A percentile compares a stretch with the other conserved stretches of the same genome.
phyloP scores from a whole-genome alignment of 1,284 basidiomycete species.

The Ganoderma lucidum region DNA sequence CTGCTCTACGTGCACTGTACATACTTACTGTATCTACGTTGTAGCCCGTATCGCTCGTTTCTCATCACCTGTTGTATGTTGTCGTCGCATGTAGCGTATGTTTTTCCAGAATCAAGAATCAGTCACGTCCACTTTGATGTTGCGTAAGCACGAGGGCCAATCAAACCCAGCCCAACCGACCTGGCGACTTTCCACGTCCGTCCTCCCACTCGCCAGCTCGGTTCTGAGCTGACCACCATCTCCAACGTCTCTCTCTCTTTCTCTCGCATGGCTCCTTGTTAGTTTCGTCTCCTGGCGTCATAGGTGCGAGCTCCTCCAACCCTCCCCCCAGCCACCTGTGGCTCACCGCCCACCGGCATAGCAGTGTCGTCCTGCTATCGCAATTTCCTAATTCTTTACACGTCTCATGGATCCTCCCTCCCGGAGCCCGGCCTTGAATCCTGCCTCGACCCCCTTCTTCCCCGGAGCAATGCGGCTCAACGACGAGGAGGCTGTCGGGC shows the following conservation, averaged over 20 bases:
- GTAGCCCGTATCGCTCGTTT: conserved; percentile 19
- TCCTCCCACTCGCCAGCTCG: conserved; percentile 31
- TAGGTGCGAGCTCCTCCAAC: conserved; percentile 32
- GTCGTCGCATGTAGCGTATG: conserved; percentile 12
- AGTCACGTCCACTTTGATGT: conserved; percentile 29
- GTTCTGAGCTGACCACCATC: conserved; percentile 31
- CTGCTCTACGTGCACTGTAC: neutral
- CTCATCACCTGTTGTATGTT: conserved; percentile 3
- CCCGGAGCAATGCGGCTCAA: conserved; percentile 66
- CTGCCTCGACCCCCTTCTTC: conserved; percentile 84
- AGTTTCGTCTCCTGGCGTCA: conserved; percentile 36
- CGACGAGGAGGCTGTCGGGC: conserved; percentile 57
- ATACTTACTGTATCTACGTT: conserved; percentile 2
- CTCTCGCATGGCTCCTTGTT: conserved; percentile 39
- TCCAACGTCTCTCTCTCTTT: conserved; percentile 19
- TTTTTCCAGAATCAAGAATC: conserved; percentile 31
- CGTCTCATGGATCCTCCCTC: conserved; percentile 60
- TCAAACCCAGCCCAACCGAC: conserved; percentile 35
- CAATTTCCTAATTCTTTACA: conserved; percentile 26
- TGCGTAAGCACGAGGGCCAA: conserved; percentile 39
- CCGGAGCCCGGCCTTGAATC: conserved; percentile 78
- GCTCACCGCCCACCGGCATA: conserved; percentile 25
- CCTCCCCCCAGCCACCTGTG: conserved; percentile 12
- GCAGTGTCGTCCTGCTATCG: conserved; percentile 38
- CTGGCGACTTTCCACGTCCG: conserved; percentile 20